Conservation (phyloP, 768 basidiomycete species). For the Termitomyces sp. region DNA sequence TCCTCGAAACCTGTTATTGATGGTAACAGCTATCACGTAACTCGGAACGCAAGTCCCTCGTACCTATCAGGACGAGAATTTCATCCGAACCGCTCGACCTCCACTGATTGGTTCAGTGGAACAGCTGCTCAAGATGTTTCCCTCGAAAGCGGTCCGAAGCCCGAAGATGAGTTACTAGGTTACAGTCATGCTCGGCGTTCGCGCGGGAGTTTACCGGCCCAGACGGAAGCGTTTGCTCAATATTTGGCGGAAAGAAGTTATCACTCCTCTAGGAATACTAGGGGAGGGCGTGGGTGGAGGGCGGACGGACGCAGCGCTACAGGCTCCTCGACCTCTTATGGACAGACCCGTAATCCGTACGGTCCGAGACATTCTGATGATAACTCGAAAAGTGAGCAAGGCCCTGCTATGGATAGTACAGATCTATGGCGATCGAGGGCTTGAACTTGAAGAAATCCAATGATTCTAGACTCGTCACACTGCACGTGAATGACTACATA, state of each 20-base stretch:
- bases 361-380: background rate
- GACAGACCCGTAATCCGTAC: background rate
- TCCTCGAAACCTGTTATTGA: background rate
- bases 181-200: slow-evolving; percentile 6
- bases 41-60: background rate
- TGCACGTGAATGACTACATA: background rate
- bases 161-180: background rate
- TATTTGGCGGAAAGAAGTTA: slow-evolving; percentile 6
- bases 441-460: background rate
- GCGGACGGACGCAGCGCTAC: background rate
- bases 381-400: background rate
- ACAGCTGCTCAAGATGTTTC: background rate
- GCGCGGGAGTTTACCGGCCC: slow-evolving; percentile 13
- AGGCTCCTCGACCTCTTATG: background rate
- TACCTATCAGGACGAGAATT: slow-evolving; percentile 2
- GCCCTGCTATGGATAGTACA: background rate
- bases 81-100: background rate
- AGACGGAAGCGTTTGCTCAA: slow-evolving; percentile 12
- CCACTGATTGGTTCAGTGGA: slow-evolving; percentile 9
- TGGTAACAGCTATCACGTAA: slow-evolving; percentile 2
- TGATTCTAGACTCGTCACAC: background rate
- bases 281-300: background rate
- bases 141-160: slow-evolving; percentile 8
- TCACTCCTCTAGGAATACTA: background rate
- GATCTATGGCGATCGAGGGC: background rate